Percentiles rank a stretch among this genome's conserved stretches.
Conservation (phyloP, 1,284 basidiomycete genomes). For the Trichosporon asahii region DNA sequence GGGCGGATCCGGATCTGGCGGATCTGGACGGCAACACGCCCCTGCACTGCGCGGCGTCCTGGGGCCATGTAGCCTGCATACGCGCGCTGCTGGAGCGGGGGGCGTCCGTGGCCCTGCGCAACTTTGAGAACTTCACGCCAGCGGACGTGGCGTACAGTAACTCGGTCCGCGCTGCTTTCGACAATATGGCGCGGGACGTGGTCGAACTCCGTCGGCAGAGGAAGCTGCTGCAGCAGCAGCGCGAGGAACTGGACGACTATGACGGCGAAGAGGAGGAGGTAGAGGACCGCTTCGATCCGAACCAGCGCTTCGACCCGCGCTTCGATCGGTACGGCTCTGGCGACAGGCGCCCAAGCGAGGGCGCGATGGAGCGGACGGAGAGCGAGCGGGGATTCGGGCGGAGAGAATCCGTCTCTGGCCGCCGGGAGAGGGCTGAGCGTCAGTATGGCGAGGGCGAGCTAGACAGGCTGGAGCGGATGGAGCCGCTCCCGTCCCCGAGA, state of each 20-base stretch:
- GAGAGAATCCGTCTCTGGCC: background rate
- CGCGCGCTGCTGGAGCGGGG: conserved; percentile 83
- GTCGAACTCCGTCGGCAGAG: conserved; percentile 26
- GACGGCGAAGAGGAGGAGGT: background rate
- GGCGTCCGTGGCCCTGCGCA: conserved; percentile 73
- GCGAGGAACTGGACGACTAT: background rate
- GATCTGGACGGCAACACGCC: conserved; percentile 90
- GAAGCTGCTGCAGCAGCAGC: background rate
- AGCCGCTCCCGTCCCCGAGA: background rate
- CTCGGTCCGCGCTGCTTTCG: conserved; percentile 29
- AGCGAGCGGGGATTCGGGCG: background rate
- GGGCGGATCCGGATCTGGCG: conserved; percentile 79
- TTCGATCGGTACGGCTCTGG: background rate
- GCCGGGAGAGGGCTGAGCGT: background rate
- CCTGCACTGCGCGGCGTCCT: conserved; percentile 64
- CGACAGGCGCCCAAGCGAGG: background rate
- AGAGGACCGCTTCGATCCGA: background rate
- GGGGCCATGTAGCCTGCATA: conserved; percentile 61
- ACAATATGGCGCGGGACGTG: conserved; percentile 34
- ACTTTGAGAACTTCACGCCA: conserved; percentile 85
- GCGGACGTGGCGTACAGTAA: conserved; percentile 86
- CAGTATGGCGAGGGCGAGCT: background rate
- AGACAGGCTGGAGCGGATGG: background rate
- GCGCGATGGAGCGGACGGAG: background rate
- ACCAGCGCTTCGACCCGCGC: background rate